phyloP scores from a whole-genome alignment of 768 basidiomycete genomes.

The Sporobolomyces pararoseus region DNA sequence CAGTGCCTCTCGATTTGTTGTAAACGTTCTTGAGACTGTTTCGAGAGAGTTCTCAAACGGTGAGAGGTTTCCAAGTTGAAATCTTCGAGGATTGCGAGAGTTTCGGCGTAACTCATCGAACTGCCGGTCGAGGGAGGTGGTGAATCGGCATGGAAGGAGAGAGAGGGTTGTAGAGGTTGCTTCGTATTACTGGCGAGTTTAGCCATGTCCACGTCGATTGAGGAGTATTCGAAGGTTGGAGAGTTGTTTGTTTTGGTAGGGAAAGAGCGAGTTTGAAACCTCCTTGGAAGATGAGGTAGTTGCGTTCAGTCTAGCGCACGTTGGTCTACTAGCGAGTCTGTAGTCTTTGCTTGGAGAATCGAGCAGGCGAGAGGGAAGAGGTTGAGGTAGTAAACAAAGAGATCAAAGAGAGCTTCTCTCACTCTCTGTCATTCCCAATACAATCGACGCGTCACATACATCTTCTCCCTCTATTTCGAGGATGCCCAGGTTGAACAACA shows the following conservation, averaged over 20 bases:
- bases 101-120: not conserved
- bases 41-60: slow-evolving; percentile 7
- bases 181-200: not conserved
- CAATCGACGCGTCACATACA: too few species aligned
- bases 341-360: too few species aligned
- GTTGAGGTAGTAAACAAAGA: too few species aligned
- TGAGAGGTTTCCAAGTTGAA: slow-evolving; percentile 25
- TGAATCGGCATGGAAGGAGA: not conserved
- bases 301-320: too few species aligned
- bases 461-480: too few species aligned
- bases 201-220: not conserved
- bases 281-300: too few species aligned
- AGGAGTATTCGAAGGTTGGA: not conserved
- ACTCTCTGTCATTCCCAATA: too few species aligned
- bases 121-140: not conserved
- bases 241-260: too few species aligned
- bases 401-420: too few species aligned
- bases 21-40: slow-evolving; percentile 4
- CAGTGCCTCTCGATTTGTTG: slow-evolving; percentile 15
- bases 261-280: not conserved
- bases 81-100: slow-evolving; percentile 19
- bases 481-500: slow-evolving; percentile 4
- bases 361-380: too few species aligned
- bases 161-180: not conserved
- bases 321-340: too few species aligned